Base-by-base conservation (phyloP, 371 early-diverging fungal species). In the Rhizopus sp. region DNA sequence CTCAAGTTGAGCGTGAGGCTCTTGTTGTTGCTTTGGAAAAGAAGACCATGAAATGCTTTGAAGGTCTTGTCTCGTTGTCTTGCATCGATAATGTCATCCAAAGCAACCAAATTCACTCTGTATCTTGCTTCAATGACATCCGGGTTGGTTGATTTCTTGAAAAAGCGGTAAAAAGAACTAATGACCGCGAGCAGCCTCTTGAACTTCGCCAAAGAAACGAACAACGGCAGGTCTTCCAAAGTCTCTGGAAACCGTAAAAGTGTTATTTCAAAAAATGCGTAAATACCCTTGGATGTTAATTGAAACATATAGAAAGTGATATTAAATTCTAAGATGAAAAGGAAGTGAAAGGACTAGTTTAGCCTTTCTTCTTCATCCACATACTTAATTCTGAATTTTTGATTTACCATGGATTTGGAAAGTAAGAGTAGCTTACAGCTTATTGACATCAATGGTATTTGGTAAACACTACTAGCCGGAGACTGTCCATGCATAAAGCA, bases 31-130 rank as follows among this genome's bases (percentile, higher is more conserved):
- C 59, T 41, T 53, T 80, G 42, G 75, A 80, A 48, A 68, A 70
- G 41, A 60, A 57, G 15, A 62, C 72, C 23, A 72, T 75, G 69
- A 68, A 71, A 34, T 66, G 67, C 31, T 75, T 57, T 41, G 77
- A 80, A 62, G 75, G 64, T n/a, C 33, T 75, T 41, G 77, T 80
- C 12, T 70, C 73, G 5, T 58, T 80, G 33, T n/a, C n/a, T n/a
- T n/a, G n/a, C n/a, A n/a, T n/a, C n/a, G n/a, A n/a, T n/a, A n/a
- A n/a, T n/a, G n/a, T n/a, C n/a, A n/a, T n/a, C n/a, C n/a, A n/a
- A n/a, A n/a, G n/a, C n/a, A n/a, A n/a, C n/a, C n/a, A n/a, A n/a
- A n/a, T n/a, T n/a, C n/a, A n/a, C n/a, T n/a, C n/a, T n/a, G n/a
- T n/a, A n/a, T n/a, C n/a, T n/a, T n/a, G n/a, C n/a, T n/a, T n/a